Percentiles rank a stretch among this genome's conserved stretches.
Conservation (phyloP, 192 early-diverging fungal species). For the Dimargaris cristalligena region DNA sequence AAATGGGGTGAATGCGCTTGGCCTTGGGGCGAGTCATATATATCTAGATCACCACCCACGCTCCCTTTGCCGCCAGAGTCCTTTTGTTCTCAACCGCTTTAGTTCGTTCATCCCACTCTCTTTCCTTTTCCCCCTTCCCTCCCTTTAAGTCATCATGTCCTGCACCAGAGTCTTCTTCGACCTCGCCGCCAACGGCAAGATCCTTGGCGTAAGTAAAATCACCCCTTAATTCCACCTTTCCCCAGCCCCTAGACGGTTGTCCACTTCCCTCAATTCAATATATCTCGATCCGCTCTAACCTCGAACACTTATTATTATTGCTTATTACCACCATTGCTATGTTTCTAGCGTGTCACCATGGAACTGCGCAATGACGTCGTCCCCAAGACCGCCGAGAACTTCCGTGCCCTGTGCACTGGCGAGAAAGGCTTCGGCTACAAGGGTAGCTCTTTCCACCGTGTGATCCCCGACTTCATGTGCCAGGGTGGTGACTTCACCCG, state of each 20-base stretch:
- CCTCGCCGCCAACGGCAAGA: conserved; percentile 29
- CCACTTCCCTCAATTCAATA: no score
- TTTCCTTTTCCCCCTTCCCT: background rate
- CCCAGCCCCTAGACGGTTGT: background rate
- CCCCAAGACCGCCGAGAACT: conserved; percentile 88
- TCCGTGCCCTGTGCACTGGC: conserved; percentile 92
- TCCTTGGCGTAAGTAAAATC: conserved; percentile 8
- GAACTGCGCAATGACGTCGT: conserved; percentile 40
- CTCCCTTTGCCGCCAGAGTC: no score
- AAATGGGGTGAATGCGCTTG: no score
- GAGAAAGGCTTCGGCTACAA: conserved; percentile 74
- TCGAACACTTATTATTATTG: no score
- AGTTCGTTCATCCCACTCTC: no score
- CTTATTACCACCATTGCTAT: no score
- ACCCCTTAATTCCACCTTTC: no score
- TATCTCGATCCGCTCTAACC: no score
- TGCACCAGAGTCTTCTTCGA: conserved; percentile 55
- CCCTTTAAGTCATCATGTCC: conserved; percentile 3
- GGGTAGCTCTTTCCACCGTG: conserved; percentile 50
- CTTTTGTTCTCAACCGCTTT: no score
- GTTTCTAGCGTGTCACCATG: conserved; percentile 30
- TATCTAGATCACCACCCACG: no score
- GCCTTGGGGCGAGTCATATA: no score
- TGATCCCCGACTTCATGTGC: conserved; percentile 65
- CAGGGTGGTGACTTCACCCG: conserved; percentile 64